Evolutionary conservation across 2,329 filamentous ascomycete genomes (phyloP).

Genomic region (Pseudopyricularia javanii): DNA sequence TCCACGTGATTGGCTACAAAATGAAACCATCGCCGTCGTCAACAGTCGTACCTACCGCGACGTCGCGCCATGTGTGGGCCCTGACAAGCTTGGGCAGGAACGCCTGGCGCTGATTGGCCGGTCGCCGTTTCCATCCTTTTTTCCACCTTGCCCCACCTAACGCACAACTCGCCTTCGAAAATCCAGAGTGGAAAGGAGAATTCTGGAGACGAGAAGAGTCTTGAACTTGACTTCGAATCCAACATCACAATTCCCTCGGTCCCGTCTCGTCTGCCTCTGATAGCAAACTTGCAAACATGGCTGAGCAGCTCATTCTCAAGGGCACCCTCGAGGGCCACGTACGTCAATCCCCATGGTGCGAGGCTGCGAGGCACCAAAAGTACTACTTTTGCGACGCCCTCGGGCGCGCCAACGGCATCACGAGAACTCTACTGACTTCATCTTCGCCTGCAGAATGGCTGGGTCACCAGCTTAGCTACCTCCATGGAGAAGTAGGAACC

Average conservation of each 20-base stretch:
- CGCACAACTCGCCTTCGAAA: neutral
- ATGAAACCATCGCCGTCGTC: too few relatives aligned
- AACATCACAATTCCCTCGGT: neutral
- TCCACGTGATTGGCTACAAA: too few relatives aligned
- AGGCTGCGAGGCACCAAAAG: slow-evolving; percentile 4
- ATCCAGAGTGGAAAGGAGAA: neutral
- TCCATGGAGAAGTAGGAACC: slow-evolving; percentile 88
- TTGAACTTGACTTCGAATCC: neutral
- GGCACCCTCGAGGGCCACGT: slow-evolving; percentile 96
- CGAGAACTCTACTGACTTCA: slow-evolving; percentile 13
- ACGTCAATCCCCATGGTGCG: slow-evolving; percentile 27
- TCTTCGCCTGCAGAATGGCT: slow-evolving; percentile 56
- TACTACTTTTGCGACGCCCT: neutral
- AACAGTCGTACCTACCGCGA: neutral
- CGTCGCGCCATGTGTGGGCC: neutral
- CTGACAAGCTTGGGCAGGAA: neutral
- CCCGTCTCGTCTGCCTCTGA: slow-evolving; percentile 15
- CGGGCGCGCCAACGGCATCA: neutral
- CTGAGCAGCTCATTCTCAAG: slow-evolving; percentile 91
- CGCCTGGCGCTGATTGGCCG: neutral
- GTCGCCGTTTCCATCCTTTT: neutral
- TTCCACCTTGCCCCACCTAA: neutral
- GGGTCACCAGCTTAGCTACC: slow-evolving; percentile 97
- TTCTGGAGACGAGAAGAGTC: neutral
- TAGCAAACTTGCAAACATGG: slow-evolving; percentile 44